These are phyloP conservation scores for Penicillium olsonii DNA, from an alignment of 2,329 filamentous ascomycete genomes.

Conservation along the genomic window DNA sequence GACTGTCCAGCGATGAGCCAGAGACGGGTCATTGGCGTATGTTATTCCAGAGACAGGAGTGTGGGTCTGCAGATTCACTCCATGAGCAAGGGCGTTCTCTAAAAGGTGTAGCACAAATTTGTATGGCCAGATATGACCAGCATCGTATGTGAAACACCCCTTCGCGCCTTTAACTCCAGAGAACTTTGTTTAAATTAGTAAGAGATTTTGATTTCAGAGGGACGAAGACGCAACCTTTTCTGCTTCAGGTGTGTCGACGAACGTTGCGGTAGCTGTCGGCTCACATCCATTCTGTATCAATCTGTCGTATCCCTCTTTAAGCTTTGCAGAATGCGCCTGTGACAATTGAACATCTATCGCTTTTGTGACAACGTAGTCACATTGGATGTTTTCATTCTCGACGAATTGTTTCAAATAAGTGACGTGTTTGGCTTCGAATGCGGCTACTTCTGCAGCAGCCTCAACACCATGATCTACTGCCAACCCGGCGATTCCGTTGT, in stretches of 20 bases:
- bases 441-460: conserved; percentile 40
- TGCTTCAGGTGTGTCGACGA: conserved; percentile 24
- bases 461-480: conserved; percentile 36
- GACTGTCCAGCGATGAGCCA: conserved; percentile 56
- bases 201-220: not conserved
- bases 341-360: conserved; percentile 43
- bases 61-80: conserved; percentile 56
- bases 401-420: conserved; percentile 41
- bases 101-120: conserved; percentile 76
- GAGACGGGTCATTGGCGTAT: conserved; percentile 14
- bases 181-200: conserved; percentile 17
- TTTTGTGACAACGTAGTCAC: conserved; percentile 44
- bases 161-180: conserved; percentile 42
- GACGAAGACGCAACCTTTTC: conserved; percentile 20
- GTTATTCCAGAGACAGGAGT: conserved; percentile 47
- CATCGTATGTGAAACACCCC: conserved; percentile 35
- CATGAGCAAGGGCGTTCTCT: conserved; percentile 55
- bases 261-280: conserved; percentile 30
- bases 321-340: conserved; percentile 29
- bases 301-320: conserved; percentile 31
- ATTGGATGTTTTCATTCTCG: conserved; percentile 45
- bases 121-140: conserved; percentile 61
- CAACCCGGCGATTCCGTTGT: conserved; percentile 37
- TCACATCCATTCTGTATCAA: conserved; percentile 29
- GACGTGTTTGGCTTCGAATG: conserved; percentile 46